Evolutionary conservation across 78 protist genomes (phyloP).

Genomic region (Dictyostelium capitatum): DNA sequence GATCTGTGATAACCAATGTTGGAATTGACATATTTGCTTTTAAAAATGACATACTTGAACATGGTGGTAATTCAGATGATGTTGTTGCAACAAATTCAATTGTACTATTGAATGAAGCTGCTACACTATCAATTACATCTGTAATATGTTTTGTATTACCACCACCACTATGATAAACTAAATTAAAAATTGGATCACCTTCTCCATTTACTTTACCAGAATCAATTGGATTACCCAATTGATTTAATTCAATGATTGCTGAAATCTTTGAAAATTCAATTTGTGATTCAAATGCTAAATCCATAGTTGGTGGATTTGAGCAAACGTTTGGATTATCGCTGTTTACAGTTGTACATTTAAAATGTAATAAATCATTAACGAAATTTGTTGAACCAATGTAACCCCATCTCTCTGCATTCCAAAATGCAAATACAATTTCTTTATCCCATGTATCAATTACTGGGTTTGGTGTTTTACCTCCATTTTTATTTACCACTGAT

Average conservation of each 20-base stretch:
- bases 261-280: slow-evolving; percentile 22
- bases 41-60: slow-evolving; percentile 69
- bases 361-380: slow-evolving; percentile 38
- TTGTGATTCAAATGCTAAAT: slow-evolving; percentile 22
- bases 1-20: slow-evolving; percentile 64
- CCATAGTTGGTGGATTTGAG: not conserved
- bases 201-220: not conserved
- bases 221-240: slow-evolving; percentile 45
- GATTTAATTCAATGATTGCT: slow-evolving; percentile 59
- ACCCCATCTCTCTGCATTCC: slow-evolving; percentile 77
- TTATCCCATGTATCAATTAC: not conserved
- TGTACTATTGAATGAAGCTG: not conserved
- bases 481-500: not conserved
- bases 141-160: not conserved
- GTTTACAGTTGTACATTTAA: slow-evolving; percentile 21
- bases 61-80: slow-evolving; percentile 66
- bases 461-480: too few relatives aligned
- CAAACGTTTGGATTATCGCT: not conserved
- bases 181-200: not conserved
- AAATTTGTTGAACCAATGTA: slow-evolving; percentile 56
- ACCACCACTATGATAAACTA: not conserved
- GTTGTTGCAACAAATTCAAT: not conserved
- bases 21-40: not conserved
- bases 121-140: not conserved
- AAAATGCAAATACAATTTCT: slow-evolving; percentile 45